phyloP scores from a whole-genome alignment of 2,329 filamentous ascomycete species.

The Aspergillus quadricinctus region DNA sequence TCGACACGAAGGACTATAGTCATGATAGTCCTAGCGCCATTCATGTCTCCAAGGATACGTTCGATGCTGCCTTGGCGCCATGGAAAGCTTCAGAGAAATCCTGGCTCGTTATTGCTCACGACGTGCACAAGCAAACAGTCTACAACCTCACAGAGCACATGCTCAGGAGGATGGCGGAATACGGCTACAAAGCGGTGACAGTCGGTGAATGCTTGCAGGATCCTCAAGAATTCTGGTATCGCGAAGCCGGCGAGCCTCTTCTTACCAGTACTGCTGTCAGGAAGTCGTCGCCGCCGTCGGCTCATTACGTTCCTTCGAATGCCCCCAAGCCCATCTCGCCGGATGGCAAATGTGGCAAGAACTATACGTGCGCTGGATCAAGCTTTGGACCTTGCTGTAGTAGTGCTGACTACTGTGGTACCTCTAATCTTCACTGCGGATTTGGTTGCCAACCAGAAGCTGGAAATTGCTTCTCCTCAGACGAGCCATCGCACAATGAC shows the following conservation, averaged over 20 bases:
- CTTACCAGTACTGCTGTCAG: slow-evolving; percentile 12
- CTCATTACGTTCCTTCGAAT: slow-evolving; percentile 2
- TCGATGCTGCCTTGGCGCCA: slow-evolving; percentile 29
- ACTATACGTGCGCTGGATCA: slow-evolving; percentile 33
- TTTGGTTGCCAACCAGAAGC: slow-evolving; percentile 26
- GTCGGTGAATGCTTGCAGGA: slow-evolving; percentile 42
- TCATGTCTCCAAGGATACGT: slow-evolving; percentile 38
- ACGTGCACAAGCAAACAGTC: slow-evolving; percentile 41
- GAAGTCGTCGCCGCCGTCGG: background rate
- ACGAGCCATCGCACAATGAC: background rate
- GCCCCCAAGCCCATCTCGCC: slow-evolving; percentile 19
- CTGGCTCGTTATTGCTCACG: slow-evolving; percentile 40
- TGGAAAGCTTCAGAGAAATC: slow-evolving; percentile 26
- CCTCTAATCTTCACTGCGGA: slow-evolving; percentile 27
- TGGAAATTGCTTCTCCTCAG: slow-evolving; percentile 23
- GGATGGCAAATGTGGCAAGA: slow-evolving; percentile 33
- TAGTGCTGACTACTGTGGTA: slow-evolving; percentile 26
- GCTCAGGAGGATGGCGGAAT: slow-evolving; percentile 26
- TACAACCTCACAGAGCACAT: slow-evolving; percentile 41
- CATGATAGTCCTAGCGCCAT: slow-evolving; percentile 35
- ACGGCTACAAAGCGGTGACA: slow-evolving; percentile 38
- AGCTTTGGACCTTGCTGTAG: slow-evolving; percentile 33
- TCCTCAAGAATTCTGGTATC: slow-evolving; percentile 38
- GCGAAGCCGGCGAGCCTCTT: slow-evolving; percentile 29
- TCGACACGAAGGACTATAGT: slow-evolving; percentile 47